These are phyloP conservation scores for Pythium aristosporum DNA, from an alignment of 352 stramenopile genomes.

Conservation along the genomic window DNA sequence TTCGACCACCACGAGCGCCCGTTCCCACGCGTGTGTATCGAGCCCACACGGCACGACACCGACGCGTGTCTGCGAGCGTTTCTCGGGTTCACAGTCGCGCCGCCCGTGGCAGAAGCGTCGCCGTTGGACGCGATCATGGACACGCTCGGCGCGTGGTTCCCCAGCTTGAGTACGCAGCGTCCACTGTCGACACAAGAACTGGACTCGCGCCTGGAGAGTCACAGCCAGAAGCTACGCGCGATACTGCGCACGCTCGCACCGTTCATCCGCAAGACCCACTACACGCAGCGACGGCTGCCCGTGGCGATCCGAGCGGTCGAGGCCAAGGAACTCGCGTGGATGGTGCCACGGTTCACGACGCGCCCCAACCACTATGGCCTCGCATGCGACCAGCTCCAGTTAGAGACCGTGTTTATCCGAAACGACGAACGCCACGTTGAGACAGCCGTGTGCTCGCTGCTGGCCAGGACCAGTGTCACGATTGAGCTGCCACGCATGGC, in stretches of 20 bases:
- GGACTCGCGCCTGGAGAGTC: background rate
- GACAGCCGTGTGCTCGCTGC: background rate
- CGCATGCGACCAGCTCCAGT: background rate
- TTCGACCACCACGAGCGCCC: background rate
- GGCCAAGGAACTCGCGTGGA: slow-evolving; percentile 1
- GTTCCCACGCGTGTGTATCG: slow-evolving; percentile 5
- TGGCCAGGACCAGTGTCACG: background rate
- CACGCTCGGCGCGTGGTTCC: background rate
- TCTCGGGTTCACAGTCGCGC: background rate
- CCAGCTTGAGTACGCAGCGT: background rate
- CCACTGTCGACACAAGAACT: background rate
- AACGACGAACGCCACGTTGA: slow-evolving; percentile 1
- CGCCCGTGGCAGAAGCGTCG: background rate
- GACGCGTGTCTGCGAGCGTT: background rate
- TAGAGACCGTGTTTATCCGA: background rate
- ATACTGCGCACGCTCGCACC: background rate
- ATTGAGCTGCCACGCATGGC: background rate
- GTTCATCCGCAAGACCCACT: background rate
- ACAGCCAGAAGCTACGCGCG: background rate
- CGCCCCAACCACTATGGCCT: background rate
- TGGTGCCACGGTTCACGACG: background rate
- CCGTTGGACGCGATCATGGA: background rate
- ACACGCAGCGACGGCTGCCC: background rate
- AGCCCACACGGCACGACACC: background rate
- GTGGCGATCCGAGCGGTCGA: background rate